phyloP scores from a whole-genome alignment of 495 filamentous ascomycete species.

The Xylona heveae region DNA sequence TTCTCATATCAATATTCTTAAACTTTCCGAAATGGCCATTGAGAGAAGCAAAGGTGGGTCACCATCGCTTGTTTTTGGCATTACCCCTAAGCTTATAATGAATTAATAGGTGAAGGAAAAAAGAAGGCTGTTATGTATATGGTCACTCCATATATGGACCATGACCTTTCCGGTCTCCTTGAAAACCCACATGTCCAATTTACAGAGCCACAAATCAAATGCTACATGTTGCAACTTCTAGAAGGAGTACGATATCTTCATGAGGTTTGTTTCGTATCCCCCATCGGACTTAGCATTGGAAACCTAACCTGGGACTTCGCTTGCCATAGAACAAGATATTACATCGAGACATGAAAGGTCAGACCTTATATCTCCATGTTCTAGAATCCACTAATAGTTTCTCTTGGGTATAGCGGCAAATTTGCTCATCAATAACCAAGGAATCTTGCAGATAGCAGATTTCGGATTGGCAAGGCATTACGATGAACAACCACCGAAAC shows the following conservation, averaged over 20 bases:
- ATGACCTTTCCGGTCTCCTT: constrained; percentile 86
- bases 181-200: constrained; percentile 84
- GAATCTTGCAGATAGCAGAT: constrained; percentile 90
- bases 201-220: constrained; percentile 82
- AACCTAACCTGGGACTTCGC: constrained; percentile 1
- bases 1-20: constrained; percentile 71
- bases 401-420: constrained; percentile 48
- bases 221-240: constrained; percentile 87
- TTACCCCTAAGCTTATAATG: constrained; percentile 3
- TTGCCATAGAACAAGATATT: constrained; percentile 46
- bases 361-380: constrained; percentile 1
- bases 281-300: constrained; percentile 1
- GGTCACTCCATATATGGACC: constrained; percentile 98
- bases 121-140: constrained; percentile 89
- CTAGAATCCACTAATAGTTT: background rate
- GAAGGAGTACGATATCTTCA: constrained; percentile 82
- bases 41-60: constrained; percentile 44
- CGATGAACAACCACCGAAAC: constrained; percentile 60
- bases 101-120: constrained; percentile 34
- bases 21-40: constrained; percentile 87
- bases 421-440: constrained; percentile 84
- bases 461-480: constrained; percentile 91
- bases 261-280: constrained; percentile 24
- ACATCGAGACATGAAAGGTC: constrained; percentile 90
- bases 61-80: background rate